phyloP scores from a whole-genome alignment of 495 filamentous ascomycete species.

The Podospora conica region DNA sequence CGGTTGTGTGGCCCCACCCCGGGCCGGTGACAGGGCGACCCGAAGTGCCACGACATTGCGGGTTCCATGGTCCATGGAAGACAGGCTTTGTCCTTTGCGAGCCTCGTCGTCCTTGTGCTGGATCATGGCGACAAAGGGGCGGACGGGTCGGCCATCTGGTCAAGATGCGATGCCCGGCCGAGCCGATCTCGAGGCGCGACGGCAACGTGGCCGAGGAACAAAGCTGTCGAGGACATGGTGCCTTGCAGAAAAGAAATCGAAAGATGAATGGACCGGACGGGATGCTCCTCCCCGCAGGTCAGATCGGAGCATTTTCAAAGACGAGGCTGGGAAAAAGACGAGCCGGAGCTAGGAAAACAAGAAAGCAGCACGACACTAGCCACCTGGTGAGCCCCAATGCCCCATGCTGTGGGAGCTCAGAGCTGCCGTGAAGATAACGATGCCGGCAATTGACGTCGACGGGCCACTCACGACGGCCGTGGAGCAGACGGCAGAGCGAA shows the following conservation, averaged over 20 bases:
- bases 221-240: not conserved
- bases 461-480: not conserved
- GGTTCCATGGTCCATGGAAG: not conserved
- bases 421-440: too few species aligned
- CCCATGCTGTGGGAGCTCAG: not conserved
- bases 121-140: not conserved
- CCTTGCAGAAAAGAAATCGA: not conserved
- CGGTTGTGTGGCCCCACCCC: not conserved
- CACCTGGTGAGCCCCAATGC: not conserved
- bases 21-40: not conserved
- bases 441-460: not conserved
- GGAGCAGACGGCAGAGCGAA: not conserved
- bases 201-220: not conserved
- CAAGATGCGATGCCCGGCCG: not conserved
- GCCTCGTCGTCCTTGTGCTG: not conserved
- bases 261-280: not conserved
- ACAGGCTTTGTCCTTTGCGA: not conserved
- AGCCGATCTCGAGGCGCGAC: not conserved
- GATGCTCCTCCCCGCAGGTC: not conserved
- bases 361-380: not conserved
- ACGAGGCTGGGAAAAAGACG: not conserved
- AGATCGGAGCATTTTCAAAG: not conserved
- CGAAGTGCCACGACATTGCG: not conserved
- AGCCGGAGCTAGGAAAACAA: not conserved
- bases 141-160: not conserved